These are phyloP conservation scores for Cryptococcus sp. DNA, from an alignment of 1,284 basidiomycete genomes.

Conservation along the genomic window DNA sequence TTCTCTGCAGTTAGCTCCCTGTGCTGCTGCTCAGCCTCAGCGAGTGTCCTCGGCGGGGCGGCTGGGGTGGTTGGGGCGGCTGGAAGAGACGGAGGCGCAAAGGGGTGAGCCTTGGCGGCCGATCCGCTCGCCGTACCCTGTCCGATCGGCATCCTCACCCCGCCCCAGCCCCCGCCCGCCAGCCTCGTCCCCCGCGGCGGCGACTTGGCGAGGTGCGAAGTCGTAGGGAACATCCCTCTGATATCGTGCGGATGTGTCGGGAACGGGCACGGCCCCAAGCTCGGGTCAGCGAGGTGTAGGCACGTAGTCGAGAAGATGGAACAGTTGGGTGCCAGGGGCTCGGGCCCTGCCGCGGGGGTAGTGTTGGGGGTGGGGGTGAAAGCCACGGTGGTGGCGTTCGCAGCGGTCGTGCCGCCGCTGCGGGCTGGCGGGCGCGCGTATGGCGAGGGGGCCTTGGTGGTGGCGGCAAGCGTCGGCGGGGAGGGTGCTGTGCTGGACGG, in stretches of 20 bases:
- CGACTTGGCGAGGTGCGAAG: slow-evolving; percentile 7
- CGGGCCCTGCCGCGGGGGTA: background rate
- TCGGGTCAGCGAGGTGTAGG: slow-evolving; percentile 13
- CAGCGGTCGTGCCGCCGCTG: background rate
- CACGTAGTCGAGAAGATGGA: slow-evolving; percentile 16
- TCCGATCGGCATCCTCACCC: background rate
- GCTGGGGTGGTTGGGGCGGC: background rate
- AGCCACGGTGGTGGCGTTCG: background rate
- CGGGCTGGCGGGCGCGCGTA: background rate
- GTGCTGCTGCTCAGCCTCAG: too few relatives aligned
- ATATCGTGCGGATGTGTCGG: slow-evolving; percentile 20
- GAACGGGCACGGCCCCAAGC: slow-evolving; percentile 20
- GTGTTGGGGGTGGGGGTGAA: background rate
- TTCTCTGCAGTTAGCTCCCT: too few relatives aligned
- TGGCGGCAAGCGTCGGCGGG: background rate
- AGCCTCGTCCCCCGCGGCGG: too few relatives aligned
- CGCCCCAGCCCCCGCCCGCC: background rate
- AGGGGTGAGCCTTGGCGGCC: too few relatives aligned
- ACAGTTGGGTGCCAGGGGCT: slow-evolving; percentile 1
- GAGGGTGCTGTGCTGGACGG: background rate
- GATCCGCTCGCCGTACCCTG: too few relatives aligned
- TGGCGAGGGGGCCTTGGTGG: background rate
- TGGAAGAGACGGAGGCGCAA: too few relatives aligned
- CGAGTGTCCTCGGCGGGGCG: too few relatives aligned
- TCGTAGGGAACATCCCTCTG: slow-evolving; percentile 17